These are phyloP conservation scores for Debaryomyces subglobosus DNA, from an alignment of 1,139 yeast genomes.

Conservation along the genomic window DNA sequence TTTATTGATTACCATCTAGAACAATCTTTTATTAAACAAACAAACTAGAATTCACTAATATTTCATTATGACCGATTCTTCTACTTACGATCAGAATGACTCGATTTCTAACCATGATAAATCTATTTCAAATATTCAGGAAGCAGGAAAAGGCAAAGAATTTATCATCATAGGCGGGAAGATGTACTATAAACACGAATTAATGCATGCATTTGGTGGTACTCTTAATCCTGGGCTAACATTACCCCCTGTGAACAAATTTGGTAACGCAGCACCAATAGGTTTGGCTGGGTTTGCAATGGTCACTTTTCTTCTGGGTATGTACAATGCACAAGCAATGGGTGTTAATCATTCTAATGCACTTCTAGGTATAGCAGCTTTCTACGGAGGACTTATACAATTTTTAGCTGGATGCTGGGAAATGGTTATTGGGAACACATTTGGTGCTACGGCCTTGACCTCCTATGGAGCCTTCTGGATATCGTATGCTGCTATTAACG, in stretches of 20 bases:
- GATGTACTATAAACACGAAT: slow-evolving; percentile 29
- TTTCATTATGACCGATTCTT: not conserved
- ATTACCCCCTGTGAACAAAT: slow-evolving; percentile 36
- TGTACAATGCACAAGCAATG: slow-evolving; percentile 45
- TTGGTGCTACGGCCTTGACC: slow-evolving; percentile 46
- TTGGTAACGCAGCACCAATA: slow-evolving; percentile 65
- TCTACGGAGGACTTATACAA: slow-evolving; percentile 53
- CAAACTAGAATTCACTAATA: not conserved
- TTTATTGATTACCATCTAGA: not conserved
- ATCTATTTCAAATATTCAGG: slow-evolving; percentile 6
- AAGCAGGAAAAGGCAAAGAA: slow-evolving; percentile 28
- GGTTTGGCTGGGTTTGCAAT: slow-evolving; percentile 59
- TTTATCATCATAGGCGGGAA: slow-evolving; percentile 28
- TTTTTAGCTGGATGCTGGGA: slow-evolving; percentile 58
- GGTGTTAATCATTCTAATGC: slow-evolving; percentile 38
- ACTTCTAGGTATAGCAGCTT: slow-evolving; percentile 46
- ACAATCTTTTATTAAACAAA: too few species aligned
- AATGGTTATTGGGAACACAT: slow-evolving; percentile 40
- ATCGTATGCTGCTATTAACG: slow-evolving; percentile 38
- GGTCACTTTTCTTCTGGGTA: slow-evolving; percentile 51
- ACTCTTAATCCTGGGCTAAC: slow-evolving; percentile 41
- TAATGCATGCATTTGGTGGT: slow-evolving; percentile 37
- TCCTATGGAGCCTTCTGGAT: slow-evolving; percentile 51
- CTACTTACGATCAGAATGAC: not conserved
- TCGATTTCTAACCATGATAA: not conserved